Evolutionary conservation across 2,329 filamentous ascomycete species (phyloP).

Genomic region (Colletotrichum spinosum): DNA sequence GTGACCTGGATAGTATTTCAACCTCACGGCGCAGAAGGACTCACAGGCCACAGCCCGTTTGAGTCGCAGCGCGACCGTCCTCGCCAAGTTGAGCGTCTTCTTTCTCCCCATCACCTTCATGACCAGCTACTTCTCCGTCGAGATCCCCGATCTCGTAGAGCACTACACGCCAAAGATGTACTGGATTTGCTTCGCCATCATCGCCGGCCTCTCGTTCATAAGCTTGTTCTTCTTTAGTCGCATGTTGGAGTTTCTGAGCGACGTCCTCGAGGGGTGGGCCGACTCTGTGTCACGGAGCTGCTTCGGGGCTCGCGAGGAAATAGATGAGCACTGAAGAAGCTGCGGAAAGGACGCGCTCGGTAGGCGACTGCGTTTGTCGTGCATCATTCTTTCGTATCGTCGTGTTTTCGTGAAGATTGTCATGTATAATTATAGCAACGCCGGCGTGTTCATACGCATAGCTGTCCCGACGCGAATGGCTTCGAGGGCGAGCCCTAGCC

Average conservation of each 20-base stretch:
- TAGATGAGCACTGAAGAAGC: conserved; percentile 7
- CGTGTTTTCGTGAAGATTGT: not conserved
- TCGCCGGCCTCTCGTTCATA: conserved; percentile 69
- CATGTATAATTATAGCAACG: not conserved
- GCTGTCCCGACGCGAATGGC: too few relatives aligned
- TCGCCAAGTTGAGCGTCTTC: conserved; percentile 80
- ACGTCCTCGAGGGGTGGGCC: conserved; percentile 54
- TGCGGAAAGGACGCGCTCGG: too few relatives aligned
- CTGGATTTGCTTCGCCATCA: conserved; percentile 75
- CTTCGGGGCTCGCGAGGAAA: conserved; percentile 7
- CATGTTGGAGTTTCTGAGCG: conserved; percentile 58
- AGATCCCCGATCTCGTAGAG: conserved; percentile 67
- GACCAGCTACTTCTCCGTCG: conserved; percentile 79
- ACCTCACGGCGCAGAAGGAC: conserved; percentile 80
- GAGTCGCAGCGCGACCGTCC: conserved; percentile 76
- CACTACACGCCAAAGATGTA: conserved; percentile 73
- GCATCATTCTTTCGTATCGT: not conserved
- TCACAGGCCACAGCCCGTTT: conserved; percentile 78
- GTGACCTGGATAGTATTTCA: conserved; percentile 73
- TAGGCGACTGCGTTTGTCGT: not conserved
- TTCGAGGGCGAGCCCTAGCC: too few relatives aligned
- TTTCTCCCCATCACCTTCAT: conserved; percentile 82
- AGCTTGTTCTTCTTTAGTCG: conserved; percentile 66
- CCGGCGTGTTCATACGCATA: too few relatives aligned
- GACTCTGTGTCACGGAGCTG: conserved; percentile 8